phyloP scores from a whole-genome alignment of 805 yeast species.

The Pichia cephalocereana region DNA sequence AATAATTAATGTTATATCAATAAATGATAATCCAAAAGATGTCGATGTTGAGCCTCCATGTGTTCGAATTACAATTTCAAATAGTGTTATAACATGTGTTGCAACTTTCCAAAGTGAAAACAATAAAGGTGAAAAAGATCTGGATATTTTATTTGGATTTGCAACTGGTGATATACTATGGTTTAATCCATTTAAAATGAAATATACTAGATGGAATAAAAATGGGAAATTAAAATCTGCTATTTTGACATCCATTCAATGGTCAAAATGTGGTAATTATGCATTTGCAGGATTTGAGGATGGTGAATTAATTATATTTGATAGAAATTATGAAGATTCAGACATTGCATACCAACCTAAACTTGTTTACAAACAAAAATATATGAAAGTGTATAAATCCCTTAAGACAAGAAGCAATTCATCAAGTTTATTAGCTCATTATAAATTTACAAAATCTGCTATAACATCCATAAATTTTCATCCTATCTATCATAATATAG shows the following conservation, averaged over 20 bases:
- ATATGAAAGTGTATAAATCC: constrained; percentile 24
- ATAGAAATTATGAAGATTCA: constrained; percentile 41
- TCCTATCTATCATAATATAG: constrained; percentile 30
- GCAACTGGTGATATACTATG: constrained; percentile 60
- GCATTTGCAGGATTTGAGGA: constrained; percentile 54
- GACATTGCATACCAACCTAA: constrained; percentile 19
- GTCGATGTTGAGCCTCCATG: constrained; percentile 37
- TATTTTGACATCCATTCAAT: constrained; percentile 37
- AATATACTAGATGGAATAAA: constrained; percentile 45
- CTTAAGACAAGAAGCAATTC: constrained; percentile 1
- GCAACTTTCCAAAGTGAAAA: constrained; percentile 22
- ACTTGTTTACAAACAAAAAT: constrained; percentile 23
- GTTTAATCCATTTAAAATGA: constrained; percentile 42
- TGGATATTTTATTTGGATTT: constrained; percentile 53
- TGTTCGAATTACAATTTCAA: constrained; percentile 32
- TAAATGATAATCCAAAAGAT: constrained; percentile 28
- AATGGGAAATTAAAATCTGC: constrained; percentile 33
- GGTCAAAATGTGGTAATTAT: constrained; percentile 38
- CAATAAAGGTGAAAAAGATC: constrained; percentile 23
- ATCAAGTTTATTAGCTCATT: constrained; percentile 46
- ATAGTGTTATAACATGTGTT: constrained; percentile 32
- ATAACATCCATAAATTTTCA: constrained; percentile 40
- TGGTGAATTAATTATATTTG: constrained; percentile 49
- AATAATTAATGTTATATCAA: constrained; percentile 36
- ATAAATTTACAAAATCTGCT: constrained; percentile 51